Base-by-base conservation (phyloP, 805 yeast genomes). In the Suhomyces vadensis region DNA sequence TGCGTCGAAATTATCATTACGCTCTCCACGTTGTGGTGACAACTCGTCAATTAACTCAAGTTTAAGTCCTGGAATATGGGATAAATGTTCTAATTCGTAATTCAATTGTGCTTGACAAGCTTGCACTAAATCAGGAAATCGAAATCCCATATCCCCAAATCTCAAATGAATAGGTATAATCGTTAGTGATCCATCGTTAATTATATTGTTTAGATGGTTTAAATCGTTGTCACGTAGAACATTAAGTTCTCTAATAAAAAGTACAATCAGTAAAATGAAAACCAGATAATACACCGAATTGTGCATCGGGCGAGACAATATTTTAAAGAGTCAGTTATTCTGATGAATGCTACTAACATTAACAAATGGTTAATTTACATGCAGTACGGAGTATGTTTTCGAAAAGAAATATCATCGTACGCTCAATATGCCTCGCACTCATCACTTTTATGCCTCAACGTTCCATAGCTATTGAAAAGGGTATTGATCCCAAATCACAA, bases 81-180 rank as follows among this genome's bases (percentile, higher is more conserved):
- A 43, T 3, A 42, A 24, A 8, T 42, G 41, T 13, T 9, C 10
- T n/a, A 55, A 24, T 27, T 58, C 59, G 4, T 24, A 39, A 41
- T 70, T 64, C 5, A 69, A 41, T 51, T 72, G 76, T 0, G 46
- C 9, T 42, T 71, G 74, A 3, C 65, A 48, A 4, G 76, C 89
- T 35, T 71, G 71, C 1, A 74, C 77, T 14, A 89, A 56, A 58
- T 89, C 96, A 0, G 92, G 91, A 52, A 83, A 82, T 13, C 65
- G 61, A 50, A 81, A 72, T 1, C 77, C 78, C 8, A 72, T 50
- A 46, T 69, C 68, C 6, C 67, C 67, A 45, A 60, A 60, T 33
- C 49, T 52, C 17, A 69, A 42, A 33, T 53, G 42, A 7, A 69
- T 48, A 3, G 58, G 60, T 19, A 66, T 55, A 8, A 20, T 19